Base-by-base conservation (phyloP, 1,139 yeast species). In the Zhuliangozyma blackwelliae region DNA sequence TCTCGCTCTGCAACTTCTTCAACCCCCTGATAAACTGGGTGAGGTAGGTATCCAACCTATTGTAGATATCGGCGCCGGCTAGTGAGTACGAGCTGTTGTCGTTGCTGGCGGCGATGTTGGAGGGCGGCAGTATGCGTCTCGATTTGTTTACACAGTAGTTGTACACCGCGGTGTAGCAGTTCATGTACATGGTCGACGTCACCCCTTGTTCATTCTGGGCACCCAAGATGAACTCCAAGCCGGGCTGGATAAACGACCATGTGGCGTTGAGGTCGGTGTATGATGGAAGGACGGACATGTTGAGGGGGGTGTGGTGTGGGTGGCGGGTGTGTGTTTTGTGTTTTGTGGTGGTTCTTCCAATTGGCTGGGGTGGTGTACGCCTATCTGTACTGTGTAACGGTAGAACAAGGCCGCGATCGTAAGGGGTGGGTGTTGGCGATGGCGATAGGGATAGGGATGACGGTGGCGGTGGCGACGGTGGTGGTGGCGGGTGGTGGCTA, bases 141-240 rank as follows among this genome's bases (percentile, higher is more conserved):
- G 92, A 81, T 49, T 84, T 84, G 49, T 87, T 82, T 36, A 87
- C 92, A 66, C 98, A 92, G 58, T 87, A 92, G 63, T 90, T 90
- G 67, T 90, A 94, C 47, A 92, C 85, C 4, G 96, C 95, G 1
- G 95, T 86, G 57, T 82, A 83, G 40, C 75, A 69, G 51, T 70
- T 65, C 82, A 84, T 82, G 55, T 83, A 84, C 82, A 82, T 82
- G 44, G 74, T 71, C 16, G 89, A 77, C 12, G 82, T 79, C 31
- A 83, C 75, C 5, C 85, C 82, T 42, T 79, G 78, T 49, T 72
- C 78, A 37, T 77, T 76, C 36, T 77, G 69, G 29, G 80, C 79
- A 3, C 90, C 94, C 43, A 84, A 65, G 39, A 84, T 83, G 52
- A 76, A 75, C 48, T 77, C 77, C 33, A 84, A 62, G 7, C 88